Percentiles rank a stretch among this genome's conserved stretches.
These are phyloP conservation scores for Alternaria triticina DNA, from an alignment of 2,329 filamentous ascomycete genomes.

Conservation along the genomic window DNA sequence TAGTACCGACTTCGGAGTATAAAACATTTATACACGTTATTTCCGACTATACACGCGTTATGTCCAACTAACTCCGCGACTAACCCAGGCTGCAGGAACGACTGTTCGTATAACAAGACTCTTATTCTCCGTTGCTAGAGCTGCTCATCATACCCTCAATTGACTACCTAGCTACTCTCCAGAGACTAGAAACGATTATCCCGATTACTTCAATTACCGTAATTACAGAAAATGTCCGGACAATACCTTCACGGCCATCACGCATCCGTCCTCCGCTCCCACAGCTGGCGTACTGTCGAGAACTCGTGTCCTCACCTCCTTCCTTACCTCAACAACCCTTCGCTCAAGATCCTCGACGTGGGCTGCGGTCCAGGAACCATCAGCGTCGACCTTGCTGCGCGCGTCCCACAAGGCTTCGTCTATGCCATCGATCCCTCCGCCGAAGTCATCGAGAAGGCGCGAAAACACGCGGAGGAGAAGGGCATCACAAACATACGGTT, in stretches of 20 bases:
- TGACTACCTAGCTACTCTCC: neutral
- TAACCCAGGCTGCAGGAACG: neutral
- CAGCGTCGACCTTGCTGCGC: slow-evolving; percentile 51
- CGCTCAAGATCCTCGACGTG: slow-evolving; percentile 53
- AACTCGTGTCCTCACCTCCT: slow-evolving; percentile 52
- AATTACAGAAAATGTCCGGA: slow-evolving; percentile 7
- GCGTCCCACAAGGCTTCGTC: slow-evolving; percentile 53
- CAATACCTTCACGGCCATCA: slow-evolving; percentile 53
- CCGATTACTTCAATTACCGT: neutral
- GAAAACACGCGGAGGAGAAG: slow-evolving; percentile 42
- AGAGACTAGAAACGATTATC: neutral
- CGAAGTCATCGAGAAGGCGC: slow-evolving; percentile 52
- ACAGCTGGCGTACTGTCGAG: slow-evolving; percentile 54
- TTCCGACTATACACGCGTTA: neutral
- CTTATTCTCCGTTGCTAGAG: neutral
- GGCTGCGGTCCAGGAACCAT: slow-evolving; percentile 59
- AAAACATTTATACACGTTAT: neutral
- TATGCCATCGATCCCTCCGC: slow-evolving; percentile 55
- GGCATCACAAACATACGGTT: slow-evolving; percentile 51
- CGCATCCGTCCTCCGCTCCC: slow-evolving; percentile 50
- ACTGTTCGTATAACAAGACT: neutral
- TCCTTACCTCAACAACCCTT: slow-evolving; percentile 37
- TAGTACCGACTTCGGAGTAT: slow-evolving; percentile 1
- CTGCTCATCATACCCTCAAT: neutral
- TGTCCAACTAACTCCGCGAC: slow-evolving; percentile 6